Evolutionary conservation across 331 rosid genomes (phyloP), one percentile per base, ranked within the genome.

Genomic region (Telfairia occidentalis): DNA sequence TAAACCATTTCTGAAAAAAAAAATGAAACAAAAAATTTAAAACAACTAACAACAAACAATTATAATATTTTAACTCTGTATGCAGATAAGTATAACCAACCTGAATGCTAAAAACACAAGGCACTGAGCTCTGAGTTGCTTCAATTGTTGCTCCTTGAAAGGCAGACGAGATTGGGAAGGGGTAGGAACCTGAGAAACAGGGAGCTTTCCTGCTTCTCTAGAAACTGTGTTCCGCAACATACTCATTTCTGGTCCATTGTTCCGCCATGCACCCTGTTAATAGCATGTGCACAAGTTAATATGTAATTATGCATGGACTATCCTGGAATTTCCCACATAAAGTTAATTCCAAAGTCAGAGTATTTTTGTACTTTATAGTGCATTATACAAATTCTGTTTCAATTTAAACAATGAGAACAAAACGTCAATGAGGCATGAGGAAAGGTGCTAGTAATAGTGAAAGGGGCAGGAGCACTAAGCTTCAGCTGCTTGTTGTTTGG

Each of bases 121-220:
- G 88, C 99, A 96, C 83, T 96, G 99, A 11, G 99, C 99, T 78
- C 99, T 90, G 69, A 96, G 99, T 86, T 91, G 99, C 80, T 96
- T 96, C 79, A 96, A 82, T 79, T 96, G 99, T 77, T 92, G 97
- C 67, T 96, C 99, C 79, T 76, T 87, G 81, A 96, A 96, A 78
- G 99, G 97, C 84, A 84, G 79, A 52, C 85, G 78, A 70, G 43
- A 48, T 71, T 71, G 59, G 43, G 92, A 79, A 64, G 90, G 78
- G 43, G 63, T 79, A 29, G 87, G 38, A 61, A 75, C 77, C 48
- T 74, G 78, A 53, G 87, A 78, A 81, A 83, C 78, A n/a, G 95
- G 80, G 69, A 96, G 86, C 79, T 92, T 96, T 70, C 97, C 99
- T 3, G 90, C 78, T 77, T 96, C 97, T 87, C 97, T 87, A 78